phyloP scores from a whole-genome alignment of 2,329 filamentous ascomycete genomes.

The Fusarium sp. region DNA sequence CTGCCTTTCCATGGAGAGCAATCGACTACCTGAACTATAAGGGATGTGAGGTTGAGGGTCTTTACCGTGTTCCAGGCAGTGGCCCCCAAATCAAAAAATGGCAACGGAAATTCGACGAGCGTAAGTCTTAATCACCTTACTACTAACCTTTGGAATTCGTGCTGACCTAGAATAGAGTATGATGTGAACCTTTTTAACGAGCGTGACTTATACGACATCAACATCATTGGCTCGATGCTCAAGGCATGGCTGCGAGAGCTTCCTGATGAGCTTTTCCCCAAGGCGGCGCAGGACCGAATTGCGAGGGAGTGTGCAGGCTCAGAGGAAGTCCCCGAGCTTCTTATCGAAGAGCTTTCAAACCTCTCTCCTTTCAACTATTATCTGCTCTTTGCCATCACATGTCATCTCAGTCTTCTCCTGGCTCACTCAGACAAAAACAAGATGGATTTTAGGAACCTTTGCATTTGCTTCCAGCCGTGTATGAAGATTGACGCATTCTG shows the following conservation, averaged over 20 bases:
- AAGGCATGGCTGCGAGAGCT: constrained; percentile 96
- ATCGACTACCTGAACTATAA: constrained; percentile 98
- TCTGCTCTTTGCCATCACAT: constrained; percentile 95
- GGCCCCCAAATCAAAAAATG: constrained; percentile 92
- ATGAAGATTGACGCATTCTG: constrained; percentile 96
- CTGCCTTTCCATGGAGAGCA: constrained; percentile 91
- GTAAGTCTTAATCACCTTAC: constrained; percentile 58
- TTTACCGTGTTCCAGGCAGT: constrained; percentile 93
- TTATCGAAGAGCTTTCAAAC: constrained; percentile 92
- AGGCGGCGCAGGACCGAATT: constrained; percentile 82
- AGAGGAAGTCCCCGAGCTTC: constrained; percentile 82
- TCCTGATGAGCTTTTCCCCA: constrained; percentile 94
- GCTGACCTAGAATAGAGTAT: constrained; percentile 66
- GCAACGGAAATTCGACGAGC: constrained; percentile 90
- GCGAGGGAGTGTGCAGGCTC: constrained; percentile 82
- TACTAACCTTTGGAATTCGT: neutral
- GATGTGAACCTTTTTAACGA: constrained; percentile 93
- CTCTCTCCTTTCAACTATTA: constrained; percentile 99
- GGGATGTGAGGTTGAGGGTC: constrained; percentile 90
- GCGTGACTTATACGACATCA: constrained; percentile 91
- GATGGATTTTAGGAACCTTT: constrained; percentile 96
- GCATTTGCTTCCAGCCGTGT: constrained; percentile 96
- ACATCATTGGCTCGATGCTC: constrained; percentile 95
- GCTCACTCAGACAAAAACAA: constrained; percentile 96
- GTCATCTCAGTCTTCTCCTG: constrained; percentile 90